A percentile compares a stretch with the other conserved stretches of the same genome.
Evolutionary conservation across 257 asterid species (phyloP).

Genomic region (Solanum infundibuliforme): DNA sequence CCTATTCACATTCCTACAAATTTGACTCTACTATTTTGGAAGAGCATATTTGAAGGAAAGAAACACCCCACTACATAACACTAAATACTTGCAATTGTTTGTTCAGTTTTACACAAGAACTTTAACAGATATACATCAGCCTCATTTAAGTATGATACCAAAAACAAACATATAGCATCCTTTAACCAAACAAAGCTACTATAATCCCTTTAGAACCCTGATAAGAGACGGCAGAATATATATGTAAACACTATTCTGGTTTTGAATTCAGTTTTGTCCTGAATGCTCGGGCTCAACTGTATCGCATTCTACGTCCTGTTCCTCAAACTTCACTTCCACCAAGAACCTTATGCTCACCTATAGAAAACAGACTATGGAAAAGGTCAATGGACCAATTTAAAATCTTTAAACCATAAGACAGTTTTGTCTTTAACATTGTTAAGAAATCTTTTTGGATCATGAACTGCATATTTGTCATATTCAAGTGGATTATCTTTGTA

Average conservation of each 20-base stretch:
- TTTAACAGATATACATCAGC: background rate
- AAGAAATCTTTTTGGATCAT: slow-evolving; percentile 48
- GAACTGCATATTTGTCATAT: slow-evolving; percentile 69
- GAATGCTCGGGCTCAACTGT: background rate
- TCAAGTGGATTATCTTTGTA: slow-evolving; percentile 49
- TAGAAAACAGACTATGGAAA: background rate
- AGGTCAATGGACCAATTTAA: background rate
- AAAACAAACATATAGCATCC: background rate
- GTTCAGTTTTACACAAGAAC: background rate
- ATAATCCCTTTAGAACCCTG: background rate
- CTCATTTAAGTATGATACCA: background rate
- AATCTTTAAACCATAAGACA: background rate
- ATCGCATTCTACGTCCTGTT: slow-evolving; percentile 36
- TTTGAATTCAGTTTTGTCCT: background rate
- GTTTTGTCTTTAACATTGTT: background rate
- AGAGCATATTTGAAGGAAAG: background rate
- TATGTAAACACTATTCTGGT: background rate
- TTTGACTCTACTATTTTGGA: background rate
- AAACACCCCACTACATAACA: background rate
- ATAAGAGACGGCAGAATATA: background rate
- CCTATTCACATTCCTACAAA: background rate
- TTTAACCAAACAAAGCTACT: background rate
- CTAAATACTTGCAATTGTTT: background rate
- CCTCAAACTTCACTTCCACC: slow-evolving; percentile 70
- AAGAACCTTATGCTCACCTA: slow-evolving; percentile 50